Evolutionary conservation across 805 yeast genomes (phyloP).

Genomic region (Candida lessepsii): DNA sequence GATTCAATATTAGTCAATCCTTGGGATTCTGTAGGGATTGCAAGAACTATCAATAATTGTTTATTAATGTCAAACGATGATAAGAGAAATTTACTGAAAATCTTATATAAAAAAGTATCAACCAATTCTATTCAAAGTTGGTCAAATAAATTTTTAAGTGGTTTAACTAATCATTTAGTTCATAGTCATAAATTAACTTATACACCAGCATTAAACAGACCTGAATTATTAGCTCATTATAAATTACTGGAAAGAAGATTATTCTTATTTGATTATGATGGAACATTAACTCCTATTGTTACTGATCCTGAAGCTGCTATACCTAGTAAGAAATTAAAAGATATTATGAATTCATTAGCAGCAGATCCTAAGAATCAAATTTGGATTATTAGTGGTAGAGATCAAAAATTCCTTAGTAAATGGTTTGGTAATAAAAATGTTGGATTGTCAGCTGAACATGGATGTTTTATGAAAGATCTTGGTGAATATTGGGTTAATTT

Average conservation of each 20-base stretch:
- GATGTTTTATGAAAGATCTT: constrained; percentile 86
- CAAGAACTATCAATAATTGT: constrained; percentile 74
- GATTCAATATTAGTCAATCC: constrained; percentile 89
- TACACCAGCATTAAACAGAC: constrained; percentile 76
- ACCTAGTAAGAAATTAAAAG: constrained; percentile 72
- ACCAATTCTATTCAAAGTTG: constrained; percentile 76
- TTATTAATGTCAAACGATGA: constrained; percentile 52
- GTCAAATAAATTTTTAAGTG: constrained; percentile 62
- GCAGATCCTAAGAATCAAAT: constrained; percentile 80
- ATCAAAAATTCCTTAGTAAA: constrained; percentile 80
- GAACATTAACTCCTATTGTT: constrained; percentile 95
- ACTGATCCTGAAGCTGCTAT: constrained; percentile 98
- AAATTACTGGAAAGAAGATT: constrained; percentile 62
- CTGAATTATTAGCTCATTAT: constrained; percentile 60
- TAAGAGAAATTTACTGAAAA: constrained; percentile 46
- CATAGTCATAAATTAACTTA: constrained; percentile 45
- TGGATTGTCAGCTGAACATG: constrained; percentile 96
- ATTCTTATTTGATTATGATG: constrained; percentile 94
- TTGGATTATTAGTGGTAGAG: constrained; percentile 97
- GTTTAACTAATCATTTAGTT: constrained; percentile 41
- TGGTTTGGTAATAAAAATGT: constrained; percentile 77
- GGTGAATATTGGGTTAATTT: constrained; percentile 77
- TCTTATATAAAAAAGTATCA: constrained; percentile 62
- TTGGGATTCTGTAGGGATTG: constrained; percentile 94
- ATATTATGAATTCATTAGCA: constrained; percentile 57